Evolutionary conservation across 139 green algal species (phyloP), one percentile per base, ranked within the genome.

Genomic region (Coelastrella sp.): DNA sequence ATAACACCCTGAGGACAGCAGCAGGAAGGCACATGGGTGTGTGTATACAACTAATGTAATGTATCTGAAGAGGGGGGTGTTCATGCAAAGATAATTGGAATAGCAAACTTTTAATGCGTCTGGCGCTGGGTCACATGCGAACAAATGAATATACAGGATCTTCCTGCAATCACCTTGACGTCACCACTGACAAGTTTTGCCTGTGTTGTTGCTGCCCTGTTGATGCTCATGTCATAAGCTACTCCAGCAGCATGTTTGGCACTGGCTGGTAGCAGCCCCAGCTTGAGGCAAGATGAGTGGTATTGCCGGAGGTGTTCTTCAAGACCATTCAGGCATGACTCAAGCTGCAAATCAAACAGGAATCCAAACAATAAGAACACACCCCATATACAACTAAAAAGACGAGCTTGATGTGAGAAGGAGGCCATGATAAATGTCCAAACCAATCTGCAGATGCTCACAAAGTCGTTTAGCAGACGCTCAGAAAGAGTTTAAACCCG

Each of bases 161-260:
- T 32, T 13, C 19, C 69, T 9, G n/a, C n/a, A n/a, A n/a, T n/a
- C 79, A 93, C 93, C 89, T 97, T 97, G 30, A 98, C 85, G 89
- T 98, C 95, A 15, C 94, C 82, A 59, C 88, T 90, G 35, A 96
- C 53, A 69, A 98, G 90, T 23, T 94, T 93, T 4, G 76, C 62
- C 15, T 85, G 84, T 3, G 79, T 73, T 21, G 57, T 37, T 19
- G 90, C 92, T 4, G 79, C 72, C 0, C 92, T 72, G 72, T 96
- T 90, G 41, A 98, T 66, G 7, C 57, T 35, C 45, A 97, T 84
- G 81, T 97, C 93, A 85, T 92, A 98, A n/a, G 89, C 87, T 23
- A 93, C 73, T 3, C 95, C 95, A 40, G 88, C 90, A 0, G 96
- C 96, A 30, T 94, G 91, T 89, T 98, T 98, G 73, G 94, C 94